phyloP scores from a whole-genome alignment of 73 alveolate species.

The Paramecium caudatum region DNA sequence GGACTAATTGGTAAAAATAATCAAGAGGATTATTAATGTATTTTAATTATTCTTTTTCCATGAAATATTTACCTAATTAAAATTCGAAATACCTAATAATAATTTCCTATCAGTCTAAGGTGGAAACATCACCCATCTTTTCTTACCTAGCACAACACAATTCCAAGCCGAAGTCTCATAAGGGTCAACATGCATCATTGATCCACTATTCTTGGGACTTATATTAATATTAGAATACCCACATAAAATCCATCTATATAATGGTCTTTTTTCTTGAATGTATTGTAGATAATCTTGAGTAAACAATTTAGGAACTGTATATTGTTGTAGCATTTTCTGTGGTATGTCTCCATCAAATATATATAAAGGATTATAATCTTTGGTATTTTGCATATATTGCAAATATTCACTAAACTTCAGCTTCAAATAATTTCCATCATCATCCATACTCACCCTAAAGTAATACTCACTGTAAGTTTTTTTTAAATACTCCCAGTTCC shows the following conservation, averaged over 20 bases:
- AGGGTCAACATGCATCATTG: slow-evolving; percentile 85
- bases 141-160: slow-evolving; percentile 81
- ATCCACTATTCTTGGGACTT: slow-evolving; percentile 88
- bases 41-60: slow-evolving; percentile 63
- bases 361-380: slow-evolving; percentile 29
- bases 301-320: slow-evolving; percentile 32
- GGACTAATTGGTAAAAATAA: slow-evolving; percentile 30
- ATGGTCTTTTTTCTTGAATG: slow-evolving; percentile 77
- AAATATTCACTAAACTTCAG: slow-evolving; percentile 1
- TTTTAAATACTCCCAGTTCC: background rate
- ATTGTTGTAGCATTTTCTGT: slow-evolving; percentile 2
- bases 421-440: slow-evolving; percentile 62
- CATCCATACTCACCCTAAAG: background rate
- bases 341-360: slow-evolving; percentile 50
- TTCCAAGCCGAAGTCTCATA: slow-evolving; percentile 90
- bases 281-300: background rate
- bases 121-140: slow-evolving; percentile 86
- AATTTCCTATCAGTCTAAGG: slow-evolving; percentile 78
- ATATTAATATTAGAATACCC: slow-evolving; percentile 66
- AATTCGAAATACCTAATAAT: slow-evolving; percentile 13
- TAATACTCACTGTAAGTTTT: background rate
- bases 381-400: background rate
- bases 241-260: slow-evolving; percentile 88
- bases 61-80: slow-evolving; percentile 76
- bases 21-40: slow-evolving; percentile 17